Evolutionary conservation across 495 filamentous ascomycete species (phyloP).

Genomic region (Filosporella fistucella): DNA sequence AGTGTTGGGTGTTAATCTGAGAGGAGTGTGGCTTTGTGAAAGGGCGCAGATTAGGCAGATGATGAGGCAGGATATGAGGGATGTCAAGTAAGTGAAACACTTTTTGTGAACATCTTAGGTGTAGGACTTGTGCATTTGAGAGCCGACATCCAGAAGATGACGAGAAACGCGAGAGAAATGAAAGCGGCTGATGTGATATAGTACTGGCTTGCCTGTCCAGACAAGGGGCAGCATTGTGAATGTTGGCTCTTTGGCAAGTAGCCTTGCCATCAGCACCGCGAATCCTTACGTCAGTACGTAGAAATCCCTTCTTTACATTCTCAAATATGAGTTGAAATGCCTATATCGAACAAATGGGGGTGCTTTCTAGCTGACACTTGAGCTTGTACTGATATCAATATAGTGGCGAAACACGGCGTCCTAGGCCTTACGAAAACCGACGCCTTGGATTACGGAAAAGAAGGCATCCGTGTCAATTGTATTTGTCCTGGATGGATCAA

Average conservation of each 20-base stretch:
- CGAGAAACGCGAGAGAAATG: not conserved
- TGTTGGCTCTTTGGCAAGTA: conserved; percentile 25
- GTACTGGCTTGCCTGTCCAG: conserved; percentile 22
- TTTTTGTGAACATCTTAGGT: not conserved
- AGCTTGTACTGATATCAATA: too few relatives aligned
- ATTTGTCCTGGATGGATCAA: conserved; percentile 57
- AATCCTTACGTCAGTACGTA: conserved; percentile 15
- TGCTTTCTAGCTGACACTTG: too few relatives aligned
- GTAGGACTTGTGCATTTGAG: too few relatives aligned
- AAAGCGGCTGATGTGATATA: not conserved
- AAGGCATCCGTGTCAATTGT: conserved; percentile 63
- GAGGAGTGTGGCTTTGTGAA: conserved; percentile 62
- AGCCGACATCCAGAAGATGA: too few relatives aligned
- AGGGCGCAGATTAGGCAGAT: conserved; percentile 56
- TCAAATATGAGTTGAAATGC: too few relatives aligned
- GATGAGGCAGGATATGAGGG: conserved; percentile 29
- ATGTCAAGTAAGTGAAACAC: conserved; percentile 6
- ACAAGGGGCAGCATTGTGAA: conserved; percentile 59
- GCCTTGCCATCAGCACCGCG: not conserved
- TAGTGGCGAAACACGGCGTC: conserved; percentile 31
- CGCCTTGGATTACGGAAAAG: conserved; percentile 55
- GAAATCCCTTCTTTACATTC: too few relatives aligned
- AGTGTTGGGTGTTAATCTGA: conserved; percentile 61
- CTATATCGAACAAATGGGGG: too few relatives aligned
- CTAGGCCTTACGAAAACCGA: conserved; percentile 52